Evolutionary conservation across 108 stramenopile genomes (phyloP).

Genomic region (Nitzschia palea): DNA sequence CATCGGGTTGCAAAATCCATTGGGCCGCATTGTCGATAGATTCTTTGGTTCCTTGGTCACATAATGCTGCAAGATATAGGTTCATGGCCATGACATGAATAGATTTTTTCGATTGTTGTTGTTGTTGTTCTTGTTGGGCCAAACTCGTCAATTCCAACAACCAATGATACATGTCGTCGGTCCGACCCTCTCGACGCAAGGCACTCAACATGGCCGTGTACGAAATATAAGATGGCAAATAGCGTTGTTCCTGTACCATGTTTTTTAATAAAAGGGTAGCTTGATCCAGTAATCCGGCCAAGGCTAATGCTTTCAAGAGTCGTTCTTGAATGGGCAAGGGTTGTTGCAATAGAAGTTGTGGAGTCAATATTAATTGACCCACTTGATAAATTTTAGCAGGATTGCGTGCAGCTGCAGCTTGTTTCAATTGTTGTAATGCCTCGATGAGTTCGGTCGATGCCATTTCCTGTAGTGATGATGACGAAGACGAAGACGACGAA

Average conservation of each 20-base stretch:
- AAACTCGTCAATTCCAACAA: conserved; percentile 8
- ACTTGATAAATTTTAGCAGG: neutral
- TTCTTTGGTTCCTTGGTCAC: conserved; percentile 55
- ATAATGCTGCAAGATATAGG: conserved; percentile 65
- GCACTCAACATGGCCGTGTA: conserved; percentile 51
- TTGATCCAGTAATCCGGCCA: conserved; percentile 53
- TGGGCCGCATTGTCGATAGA: neutral
- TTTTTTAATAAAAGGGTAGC: conserved; percentile 39
- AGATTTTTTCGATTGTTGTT: neutral
- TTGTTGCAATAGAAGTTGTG: neutral
- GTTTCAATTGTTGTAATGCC: neutral
- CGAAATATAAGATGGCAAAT: conserved; percentile 42
- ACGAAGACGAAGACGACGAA: too few species aligned
- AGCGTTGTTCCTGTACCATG: conserved; percentile 26
- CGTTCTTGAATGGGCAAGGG: conserved; percentile 49
- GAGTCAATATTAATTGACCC: neutral
- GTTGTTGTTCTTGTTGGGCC: conserved; percentile 8
- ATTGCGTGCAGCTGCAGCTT: neutral
- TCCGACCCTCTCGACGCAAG: conserved; percentile 40
- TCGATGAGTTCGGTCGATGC: conserved; percentile 3
- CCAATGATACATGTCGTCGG: conserved; percentile 21
- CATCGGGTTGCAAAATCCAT: neutral
- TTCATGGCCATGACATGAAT: conserved; percentile 53
- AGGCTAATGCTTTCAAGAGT: conserved; percentile 54
- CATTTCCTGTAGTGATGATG: neutral